These are phyloP conservation scores for Thoreauomyces humboldtii DNA, from an alignment of 192 early-diverging fungal species.

Conservation along the genomic window DNA sequence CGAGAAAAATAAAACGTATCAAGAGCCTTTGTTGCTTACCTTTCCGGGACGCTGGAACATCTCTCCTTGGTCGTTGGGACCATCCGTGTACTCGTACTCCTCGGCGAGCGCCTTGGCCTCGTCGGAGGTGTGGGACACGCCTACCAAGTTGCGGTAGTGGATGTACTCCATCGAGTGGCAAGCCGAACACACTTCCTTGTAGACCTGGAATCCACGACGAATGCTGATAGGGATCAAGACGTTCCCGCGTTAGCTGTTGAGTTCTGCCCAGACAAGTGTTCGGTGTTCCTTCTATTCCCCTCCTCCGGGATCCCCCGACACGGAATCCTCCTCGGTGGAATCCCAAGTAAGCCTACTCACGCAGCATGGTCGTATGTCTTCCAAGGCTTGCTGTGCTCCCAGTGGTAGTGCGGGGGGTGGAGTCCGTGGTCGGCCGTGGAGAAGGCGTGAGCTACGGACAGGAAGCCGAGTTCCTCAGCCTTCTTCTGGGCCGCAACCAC, in stretches of 20 bases:
- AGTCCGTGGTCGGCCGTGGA: conserved; percentile 87
- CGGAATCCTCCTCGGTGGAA: neutral
- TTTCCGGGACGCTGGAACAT: conserved; percentile 94
- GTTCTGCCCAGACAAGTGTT: too few relatives aligned
- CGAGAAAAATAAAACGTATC: too few relatives aligned
- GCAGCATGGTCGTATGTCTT: conserved; percentile 91
- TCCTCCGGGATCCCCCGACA: neutral
- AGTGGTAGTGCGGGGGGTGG: conserved; percentile 85
- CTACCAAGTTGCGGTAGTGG: conserved; percentile 94
- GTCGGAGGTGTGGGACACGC: conserved; percentile 86
- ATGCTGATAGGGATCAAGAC: conserved; percentile 56
- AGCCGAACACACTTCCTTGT: conserved; percentile 95
- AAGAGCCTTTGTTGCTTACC: conserved; percentile 33
- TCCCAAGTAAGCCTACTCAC: conserved; percentile 46
- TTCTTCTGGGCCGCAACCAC: conserved; percentile 16
- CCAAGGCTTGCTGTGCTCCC: conserved; percentile 77
- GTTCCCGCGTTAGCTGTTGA: neutral
- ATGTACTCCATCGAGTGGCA: conserved; percentile 96
- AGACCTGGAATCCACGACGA: conserved; percentile 98
- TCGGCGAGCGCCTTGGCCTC: conserved; percentile 93
- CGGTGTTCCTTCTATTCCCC: too few relatives aligned
- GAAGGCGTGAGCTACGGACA: conserved; percentile 56
- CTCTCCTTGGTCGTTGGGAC: conserved; percentile 87
- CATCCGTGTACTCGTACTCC: conserved; percentile 88
- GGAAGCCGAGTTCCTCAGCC: conserved; percentile 33